These are phyloP conservation scores for Chrysoporthe austroafricana DNA, from an alignment of 2,329 filamentous ascomycete species.

Conservation along the genomic window DNA sequence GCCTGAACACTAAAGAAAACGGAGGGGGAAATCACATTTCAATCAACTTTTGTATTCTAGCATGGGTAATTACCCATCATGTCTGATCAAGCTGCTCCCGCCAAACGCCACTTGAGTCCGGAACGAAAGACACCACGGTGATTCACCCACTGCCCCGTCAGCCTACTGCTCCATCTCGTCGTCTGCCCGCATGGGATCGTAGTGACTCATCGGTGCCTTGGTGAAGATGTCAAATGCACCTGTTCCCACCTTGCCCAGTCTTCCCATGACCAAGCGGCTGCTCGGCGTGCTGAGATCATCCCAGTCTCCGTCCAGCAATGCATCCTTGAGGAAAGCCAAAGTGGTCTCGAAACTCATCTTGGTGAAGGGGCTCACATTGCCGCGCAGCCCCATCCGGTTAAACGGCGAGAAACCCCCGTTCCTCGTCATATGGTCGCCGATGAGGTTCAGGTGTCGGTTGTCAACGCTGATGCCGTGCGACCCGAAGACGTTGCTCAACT, in stretches of 20 bases:
- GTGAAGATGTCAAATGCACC: constrained; percentile 89
- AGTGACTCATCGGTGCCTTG: constrained; percentile 57
- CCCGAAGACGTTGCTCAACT: constrained; percentile 83
- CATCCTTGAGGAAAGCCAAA: constrained; percentile 88
- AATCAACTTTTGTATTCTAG: not conserved
- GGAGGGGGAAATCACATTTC: not conserved
- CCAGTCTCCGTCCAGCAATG: constrained; percentile 85
- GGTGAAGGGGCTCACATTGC: constrained; percentile 87
- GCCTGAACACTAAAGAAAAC: not conserved
- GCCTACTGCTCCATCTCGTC: constrained; percentile 23
- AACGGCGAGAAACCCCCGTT: constrained; percentile 88
- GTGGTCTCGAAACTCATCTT: constrained; percentile 99
- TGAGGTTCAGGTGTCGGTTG: constrained; percentile 88
- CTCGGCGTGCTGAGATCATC: constrained; percentile 87
- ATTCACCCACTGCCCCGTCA: not conserved
- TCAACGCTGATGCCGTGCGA: constrained; percentile 93
- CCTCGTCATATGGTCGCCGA: constrained; percentile 97
- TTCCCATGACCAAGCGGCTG: constrained; percentile 85
- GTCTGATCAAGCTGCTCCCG: constrained; percentile 13
- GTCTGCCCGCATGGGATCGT: constrained; percentile 38
- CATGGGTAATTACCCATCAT: not conserved
- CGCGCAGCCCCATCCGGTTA: constrained; percentile 84
- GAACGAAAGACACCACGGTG: no score
- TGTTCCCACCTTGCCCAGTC: constrained; percentile 81
- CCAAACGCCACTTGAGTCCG: constrained; percentile 18